Evolutionary conservation across 805 yeast genomes (phyloP).

Genomic region (Candida takata): DNA sequence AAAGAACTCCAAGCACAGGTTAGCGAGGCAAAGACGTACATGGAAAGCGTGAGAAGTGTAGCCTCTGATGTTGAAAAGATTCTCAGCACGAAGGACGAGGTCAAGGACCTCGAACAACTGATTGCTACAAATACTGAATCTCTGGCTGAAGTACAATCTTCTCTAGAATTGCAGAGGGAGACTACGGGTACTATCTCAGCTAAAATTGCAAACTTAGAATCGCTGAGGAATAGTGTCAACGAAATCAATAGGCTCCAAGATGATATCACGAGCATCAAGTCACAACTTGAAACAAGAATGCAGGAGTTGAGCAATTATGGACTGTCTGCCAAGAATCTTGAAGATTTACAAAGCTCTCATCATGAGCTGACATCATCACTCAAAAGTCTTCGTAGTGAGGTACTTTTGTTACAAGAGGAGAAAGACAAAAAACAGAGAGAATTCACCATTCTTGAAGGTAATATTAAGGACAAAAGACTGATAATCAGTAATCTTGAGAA

Average conservation of each 20-base stretch:
- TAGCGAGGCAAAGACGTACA: constrained; percentile 25
- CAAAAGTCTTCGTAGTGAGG: constrained; percentile 31
- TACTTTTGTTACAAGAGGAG: constrained; percentile 30
- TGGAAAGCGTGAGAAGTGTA: constrained; percentile 24
- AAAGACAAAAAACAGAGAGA: constrained; percentile 41
- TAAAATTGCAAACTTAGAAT: constrained; percentile 6
- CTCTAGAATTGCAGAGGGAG: neutral
- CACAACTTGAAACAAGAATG: constrained; percentile 24
- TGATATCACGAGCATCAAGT: constrained; percentile 26
- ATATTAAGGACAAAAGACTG: constrained; percentile 46
- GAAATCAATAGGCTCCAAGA: constrained; percentile 30
- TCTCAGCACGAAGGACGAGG: constrained; percentile 4
- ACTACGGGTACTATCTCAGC: neutral
- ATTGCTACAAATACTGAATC: constrained; percentile 9
- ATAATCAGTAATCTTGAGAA: constrained; percentile 46
- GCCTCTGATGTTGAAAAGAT: constrained; percentile 23
- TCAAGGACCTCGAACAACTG: constrained; percentile 10
- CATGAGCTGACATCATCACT: constrained; percentile 31
- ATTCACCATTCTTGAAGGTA: constrained; percentile 38
- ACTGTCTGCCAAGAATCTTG: constrained; percentile 29
- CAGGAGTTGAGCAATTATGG: constrained; percentile 35
- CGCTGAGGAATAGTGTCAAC: constrained; percentile 22
- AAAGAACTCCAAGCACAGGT: constrained; percentile 28
- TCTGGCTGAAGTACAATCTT: constrained; percentile 3
- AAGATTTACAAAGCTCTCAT: constrained; percentile 41